Base-by-base conservation (phyloP, 805 yeast species). In the Pichia nakasei region DNA sequence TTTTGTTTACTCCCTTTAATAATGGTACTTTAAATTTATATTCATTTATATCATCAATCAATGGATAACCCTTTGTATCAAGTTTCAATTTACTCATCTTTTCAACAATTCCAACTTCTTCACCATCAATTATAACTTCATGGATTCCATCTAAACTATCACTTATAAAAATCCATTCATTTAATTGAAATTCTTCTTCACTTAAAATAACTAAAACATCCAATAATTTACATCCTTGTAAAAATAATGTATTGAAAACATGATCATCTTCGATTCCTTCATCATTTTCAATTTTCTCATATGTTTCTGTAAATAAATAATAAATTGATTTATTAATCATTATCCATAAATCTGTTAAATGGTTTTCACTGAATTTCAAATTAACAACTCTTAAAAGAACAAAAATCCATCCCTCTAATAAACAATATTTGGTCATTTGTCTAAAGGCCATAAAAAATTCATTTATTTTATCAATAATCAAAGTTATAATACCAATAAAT, bases 161-260 rank as follows among this genome's bases (percentile, higher is more conserved):
- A 22, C 80, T 71, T 11, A 91, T 75, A 56, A 87, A 93, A 2
- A 93, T 66, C 97, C 97, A 91, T 54, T 87, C 93, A 48, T 76
- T 57, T 60, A 76, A 56, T 61, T 80, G 81, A 68, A 91, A 72
- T 46, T 87, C 95, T 57, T 89, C 97, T 35, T 72, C 71, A 32
- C 79, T 76, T 45, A 88, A 52, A 2, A 82, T 68, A 19, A 91
- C 59, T 20, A 88, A 59, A 26, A 84, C 71, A 57, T 91, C 98
- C 38, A 93, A 65, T 15, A 93, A 65, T 59, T 89, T 91, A 54
- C 87, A 81, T 0, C 82, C 84, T 44, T 75, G 74, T 29, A 82
- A 64, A 3, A 78, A 52, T 13, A 75, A 56, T 21, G 55, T 57
- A 29, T 70, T 54, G 24, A 75, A 72, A 4, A 51, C 54, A 13